phyloP scores from a whole-genome alignment of 192 early-diverging fungal species.

The Mortierella hygrophila region DNA sequence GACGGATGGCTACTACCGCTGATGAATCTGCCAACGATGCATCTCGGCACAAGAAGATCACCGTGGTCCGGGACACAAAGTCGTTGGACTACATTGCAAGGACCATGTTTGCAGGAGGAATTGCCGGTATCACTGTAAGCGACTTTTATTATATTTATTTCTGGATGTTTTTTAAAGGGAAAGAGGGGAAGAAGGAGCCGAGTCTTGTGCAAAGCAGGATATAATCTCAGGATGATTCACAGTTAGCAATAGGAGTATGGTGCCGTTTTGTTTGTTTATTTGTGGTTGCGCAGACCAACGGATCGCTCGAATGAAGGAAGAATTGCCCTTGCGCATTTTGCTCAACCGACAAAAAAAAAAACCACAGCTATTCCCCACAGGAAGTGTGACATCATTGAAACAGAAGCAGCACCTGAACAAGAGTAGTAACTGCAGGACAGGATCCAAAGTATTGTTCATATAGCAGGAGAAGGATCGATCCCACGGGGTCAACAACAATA shows the following conservation, averaged over 20 bases:
- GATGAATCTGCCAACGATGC: slow-evolving; percentile 15
- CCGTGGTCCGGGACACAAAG: slow-evolving; percentile 29
- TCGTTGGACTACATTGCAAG: slow-evolving; percentile 62
- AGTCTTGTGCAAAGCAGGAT: background rate
- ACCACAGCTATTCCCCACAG: background rate
- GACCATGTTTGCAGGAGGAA: slow-evolving; percentile 64
- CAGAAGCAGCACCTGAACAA: background rate
- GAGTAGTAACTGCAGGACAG: background rate
- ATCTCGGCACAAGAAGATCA: background rate
- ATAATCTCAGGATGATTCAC: no score
- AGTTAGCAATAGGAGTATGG: no score
- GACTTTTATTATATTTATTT: background rate
- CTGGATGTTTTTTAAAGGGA: background rate
- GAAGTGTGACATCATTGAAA: background rate
- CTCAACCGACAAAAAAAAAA: background rate
- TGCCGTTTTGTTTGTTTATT: no score
- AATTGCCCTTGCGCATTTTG: background rate
- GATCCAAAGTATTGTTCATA: background rate
- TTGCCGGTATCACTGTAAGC: slow-evolving; percentile 65
- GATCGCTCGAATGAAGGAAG: background rate
- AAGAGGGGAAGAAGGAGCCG: background rate
- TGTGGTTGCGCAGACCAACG: no score
- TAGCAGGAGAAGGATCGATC: background rate
- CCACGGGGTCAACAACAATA: background rate
- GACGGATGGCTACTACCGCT: background rate